Evolutionary conservation across 2,329 filamentous ascomycete genomes (phyloP).

Genomic region (Aspergillus sclerotialis): DNA sequence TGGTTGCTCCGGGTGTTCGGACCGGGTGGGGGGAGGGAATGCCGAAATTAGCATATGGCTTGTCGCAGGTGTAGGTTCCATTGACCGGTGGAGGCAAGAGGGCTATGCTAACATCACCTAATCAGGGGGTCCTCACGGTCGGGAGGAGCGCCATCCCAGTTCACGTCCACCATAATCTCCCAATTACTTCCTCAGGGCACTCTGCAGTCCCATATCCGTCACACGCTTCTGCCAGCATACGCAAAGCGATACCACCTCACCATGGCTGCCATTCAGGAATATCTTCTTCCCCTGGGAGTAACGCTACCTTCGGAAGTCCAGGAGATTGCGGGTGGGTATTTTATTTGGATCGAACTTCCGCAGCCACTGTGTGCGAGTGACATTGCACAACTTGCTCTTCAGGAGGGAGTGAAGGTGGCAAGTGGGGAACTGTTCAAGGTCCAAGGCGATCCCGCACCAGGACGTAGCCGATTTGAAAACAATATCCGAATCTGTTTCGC

Average conservation of each 20-base stretch:
- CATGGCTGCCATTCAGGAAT: constrained; percentile 50
- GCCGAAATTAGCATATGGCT: constrained; percentile 51
- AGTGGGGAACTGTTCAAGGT: constrained; percentile 65
- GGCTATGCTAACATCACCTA: constrained; percentile 10
- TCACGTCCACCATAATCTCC: constrained; percentile 51
- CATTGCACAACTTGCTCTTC: constrained; percentile 51
- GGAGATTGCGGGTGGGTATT: constrained; percentile 69
- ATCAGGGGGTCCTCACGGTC: constrained; percentile 50
- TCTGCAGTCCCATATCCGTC: constrained; percentile 47
- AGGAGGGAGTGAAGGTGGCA: constrained; percentile 61
- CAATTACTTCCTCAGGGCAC: constrained; percentile 47
- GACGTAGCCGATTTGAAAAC: constrained; percentile 49
- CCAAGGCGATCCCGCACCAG: constrained; percentile 46
- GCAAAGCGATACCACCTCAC: constrained; percentile 48
- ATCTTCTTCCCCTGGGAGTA: constrained; percentile 59
- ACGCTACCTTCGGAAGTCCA: constrained; percentile 17
- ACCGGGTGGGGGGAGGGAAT: constrained; percentile 84
- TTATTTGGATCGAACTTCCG: constrained; percentile 70
- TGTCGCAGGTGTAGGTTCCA: constrained; percentile 51
- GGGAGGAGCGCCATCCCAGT: constrained; percentile 54
- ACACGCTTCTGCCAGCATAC: constrained; percentile 51
- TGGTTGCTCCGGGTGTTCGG: constrained; percentile 70
- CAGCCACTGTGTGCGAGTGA: constrained; percentile 45
- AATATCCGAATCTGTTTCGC: constrained; percentile 63
- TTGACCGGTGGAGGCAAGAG: too few species aligned